phyloP scores from a whole-genome alignment of 2,329 filamentous ascomycete genomes.

The Ampelomyces quisqualis region DNA sequence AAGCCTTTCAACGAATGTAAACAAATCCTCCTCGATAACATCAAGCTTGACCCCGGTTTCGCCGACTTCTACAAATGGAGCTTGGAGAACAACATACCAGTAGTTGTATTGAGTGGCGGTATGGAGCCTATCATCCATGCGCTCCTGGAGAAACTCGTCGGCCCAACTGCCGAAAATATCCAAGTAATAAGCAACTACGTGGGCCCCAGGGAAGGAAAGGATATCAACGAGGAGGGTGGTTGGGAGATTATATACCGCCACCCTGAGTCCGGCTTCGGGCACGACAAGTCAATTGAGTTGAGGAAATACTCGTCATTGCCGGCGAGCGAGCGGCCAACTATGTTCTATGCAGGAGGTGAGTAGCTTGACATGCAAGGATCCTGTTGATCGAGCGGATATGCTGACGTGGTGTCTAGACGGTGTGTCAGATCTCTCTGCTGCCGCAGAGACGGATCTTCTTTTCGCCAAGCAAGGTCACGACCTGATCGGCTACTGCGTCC shows the following conservation, averaged over 20 bases:
- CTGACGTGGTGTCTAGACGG: slow-evolving; percentile 7
- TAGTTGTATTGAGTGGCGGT: slow-evolving; percentile 87
- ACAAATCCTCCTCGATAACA: slow-evolving; percentile 73
- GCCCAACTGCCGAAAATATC: slow-evolving; percentile 74
- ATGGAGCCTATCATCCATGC: slow-evolving; percentile 91
- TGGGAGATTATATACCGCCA: slow-evolving; percentile 91
- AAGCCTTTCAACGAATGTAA: slow-evolving; percentile 82
- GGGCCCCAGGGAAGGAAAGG: slow-evolving; percentile 65
- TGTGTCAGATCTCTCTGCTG: slow-evolving; percentile 58
- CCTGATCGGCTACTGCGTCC: slow-evolving; percentile 82
- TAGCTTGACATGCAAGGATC: slow-evolving; percentile 55
- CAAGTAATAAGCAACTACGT: slow-evolving; percentile 91
- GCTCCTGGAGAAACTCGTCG: slow-evolving; percentile 76
- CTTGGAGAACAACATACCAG: slow-evolving; percentile 77
- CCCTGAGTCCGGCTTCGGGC: slow-evolving; percentile 79
- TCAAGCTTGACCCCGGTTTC: slow-evolving; percentile 87
- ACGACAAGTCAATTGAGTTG: slow-evolving; percentile 93
- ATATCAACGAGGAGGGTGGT: slow-evolving; percentile 77
- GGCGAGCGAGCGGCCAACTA: slow-evolving; percentile 66
- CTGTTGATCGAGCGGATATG: slow-evolving; percentile 71
- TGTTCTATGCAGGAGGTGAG: slow-evolving; percentile 79
- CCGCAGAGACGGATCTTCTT: slow-evolving; percentile 86
- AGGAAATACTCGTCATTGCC: slow-evolving; percentile 79
- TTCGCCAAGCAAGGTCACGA: slow-evolving; percentile 93
- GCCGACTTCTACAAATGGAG: slow-evolving; percentile 84